Evolutionary conservation across 106 monocot species (phyloP).

Genomic region (Agapanthus africanus): DNA sequence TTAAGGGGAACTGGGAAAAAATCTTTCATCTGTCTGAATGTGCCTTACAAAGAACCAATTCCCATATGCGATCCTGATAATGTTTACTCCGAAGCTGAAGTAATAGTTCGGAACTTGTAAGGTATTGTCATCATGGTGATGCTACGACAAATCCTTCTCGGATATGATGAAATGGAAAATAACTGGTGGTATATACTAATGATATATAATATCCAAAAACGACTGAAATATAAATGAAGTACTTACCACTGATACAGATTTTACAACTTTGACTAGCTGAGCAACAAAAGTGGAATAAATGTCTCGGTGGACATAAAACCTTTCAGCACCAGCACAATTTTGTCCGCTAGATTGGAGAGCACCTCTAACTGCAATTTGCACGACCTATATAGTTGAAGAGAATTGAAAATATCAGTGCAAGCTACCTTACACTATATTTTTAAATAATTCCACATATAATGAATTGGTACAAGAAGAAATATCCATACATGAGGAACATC

Average conservation of each 20-base stretch:
- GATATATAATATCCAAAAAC: background rate
- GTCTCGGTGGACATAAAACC: constrained; percentile 93
- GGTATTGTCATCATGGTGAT: background rate
- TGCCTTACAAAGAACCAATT: too few relatives aligned
- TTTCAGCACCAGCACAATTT: constrained; percentile 99
- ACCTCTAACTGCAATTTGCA: constrained; percentile 85
- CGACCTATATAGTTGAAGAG: constrained; percentile 44
- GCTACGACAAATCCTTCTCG: background rate
- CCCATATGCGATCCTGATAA: too few relatives aligned
- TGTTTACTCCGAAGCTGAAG: too few relatives aligned
- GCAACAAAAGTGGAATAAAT: constrained; percentile 83
- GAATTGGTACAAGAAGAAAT: constrained; percentile 3
- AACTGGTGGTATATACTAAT: background rate
- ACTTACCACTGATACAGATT: constrained; percentile 95
- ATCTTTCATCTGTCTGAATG: too few relatives aligned
- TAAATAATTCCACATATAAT: background rate
- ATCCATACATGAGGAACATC: constrained; percentile 72
- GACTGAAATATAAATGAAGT: constrained; percentile 4
- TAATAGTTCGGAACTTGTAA: background rate
- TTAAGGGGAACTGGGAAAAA: too few relatives aligned
- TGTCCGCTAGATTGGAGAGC: constrained; percentile 98
- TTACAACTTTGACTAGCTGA: constrained; percentile 83
- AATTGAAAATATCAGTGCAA: background rate
- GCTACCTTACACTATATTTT: background rate
- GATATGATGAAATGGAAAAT: background rate